phyloP scores from a whole-genome alignment of 2,329 filamentous ascomycete genomes.

The Pseudogymnoascus sp. region DNA sequence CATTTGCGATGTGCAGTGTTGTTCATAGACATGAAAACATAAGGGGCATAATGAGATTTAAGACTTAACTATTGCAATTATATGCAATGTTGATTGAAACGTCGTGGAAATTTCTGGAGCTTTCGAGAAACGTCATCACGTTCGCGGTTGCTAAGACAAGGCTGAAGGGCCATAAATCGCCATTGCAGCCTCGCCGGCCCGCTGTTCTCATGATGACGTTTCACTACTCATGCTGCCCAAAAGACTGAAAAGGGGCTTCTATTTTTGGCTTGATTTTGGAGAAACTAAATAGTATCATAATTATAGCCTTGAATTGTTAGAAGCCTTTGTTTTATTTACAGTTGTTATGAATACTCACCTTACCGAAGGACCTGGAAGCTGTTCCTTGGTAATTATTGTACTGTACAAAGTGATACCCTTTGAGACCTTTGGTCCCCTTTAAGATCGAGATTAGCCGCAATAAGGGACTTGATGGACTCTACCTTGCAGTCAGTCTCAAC shows the following conservation, averaged over 20 bases:
- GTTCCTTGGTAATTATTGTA: not conserved
- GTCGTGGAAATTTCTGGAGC: slow-evolving; percentile 1
- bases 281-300: not conserved
- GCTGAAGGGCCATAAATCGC: not conserved
- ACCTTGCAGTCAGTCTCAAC: not conserved
- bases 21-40: not conserved
- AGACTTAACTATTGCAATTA: not conserved
- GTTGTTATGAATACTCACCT: not conserved
- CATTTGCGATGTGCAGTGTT: not conserved
- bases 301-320: not conserved
- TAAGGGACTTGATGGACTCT: not conserved
- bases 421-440: not conserved
- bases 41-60: not conserved
- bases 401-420: not conserved
- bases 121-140: not conserved
- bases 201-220: not conserved
- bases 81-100: not conserved
- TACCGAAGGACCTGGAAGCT: not conserved
- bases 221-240: not conserved
- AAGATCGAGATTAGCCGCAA: not conserved
- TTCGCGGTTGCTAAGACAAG: not conserved
- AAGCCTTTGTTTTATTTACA: not conserved
- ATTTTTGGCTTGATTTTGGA: not conserved
- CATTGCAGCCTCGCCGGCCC: not conserved
- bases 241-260: too few relatives aligned